A percentile compares a stretch with the other conserved stretches of the same genome.
Evolutionary conservation across 306 rosid species (phyloP).

Genomic region (Potentilla sterilis): DNA sequence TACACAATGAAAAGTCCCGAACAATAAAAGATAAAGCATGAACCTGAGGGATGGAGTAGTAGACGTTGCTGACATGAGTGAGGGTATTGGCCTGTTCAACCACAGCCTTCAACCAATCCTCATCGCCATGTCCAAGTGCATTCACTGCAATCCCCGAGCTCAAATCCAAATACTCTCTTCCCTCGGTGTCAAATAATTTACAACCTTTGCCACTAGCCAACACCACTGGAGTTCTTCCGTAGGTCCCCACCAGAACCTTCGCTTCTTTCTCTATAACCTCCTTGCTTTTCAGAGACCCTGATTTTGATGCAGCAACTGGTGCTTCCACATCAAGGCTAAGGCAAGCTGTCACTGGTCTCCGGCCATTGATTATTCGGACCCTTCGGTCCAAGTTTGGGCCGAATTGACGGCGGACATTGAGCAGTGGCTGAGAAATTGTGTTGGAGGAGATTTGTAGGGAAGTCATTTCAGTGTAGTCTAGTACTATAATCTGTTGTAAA

Average conservation of each 20-base stretch:
- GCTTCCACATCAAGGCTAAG: constrained; percentile 37
- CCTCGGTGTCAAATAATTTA: constrained; percentile 68
- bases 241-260: constrained; percentile 67
- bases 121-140: constrained; percentile 78
- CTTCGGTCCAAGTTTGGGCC: not conserved
- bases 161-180: constrained; percentile 75
- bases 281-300: constrained; percentile 26
- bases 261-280: constrained; percentile 68
- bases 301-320: constrained; percentile 21
- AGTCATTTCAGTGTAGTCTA: constrained; percentile 20
- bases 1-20: not conserved
- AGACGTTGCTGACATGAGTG: constrained; percentile 82
- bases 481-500: not conserved
- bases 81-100: constrained; percentile 62
- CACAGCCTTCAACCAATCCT: constrained; percentile 75
- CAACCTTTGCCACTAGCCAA: constrained; percentile 73
- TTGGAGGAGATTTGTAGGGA: constrained; percentile 26
- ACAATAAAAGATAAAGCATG: not conserved
- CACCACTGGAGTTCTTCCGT: constrained; percentile 75
- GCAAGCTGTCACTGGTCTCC: constrained; percentile 24
- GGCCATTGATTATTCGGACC: constrained; percentile 6
- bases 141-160: constrained; percentile 81
- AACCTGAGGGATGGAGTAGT: constrained; percentile 80
- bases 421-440: constrained; percentile 23
- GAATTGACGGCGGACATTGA: constrained; percentile 17